Base-by-base conservation (phyloP, 2,329 filamentous ascomycete species). In the Thelonectria olida region DNA sequence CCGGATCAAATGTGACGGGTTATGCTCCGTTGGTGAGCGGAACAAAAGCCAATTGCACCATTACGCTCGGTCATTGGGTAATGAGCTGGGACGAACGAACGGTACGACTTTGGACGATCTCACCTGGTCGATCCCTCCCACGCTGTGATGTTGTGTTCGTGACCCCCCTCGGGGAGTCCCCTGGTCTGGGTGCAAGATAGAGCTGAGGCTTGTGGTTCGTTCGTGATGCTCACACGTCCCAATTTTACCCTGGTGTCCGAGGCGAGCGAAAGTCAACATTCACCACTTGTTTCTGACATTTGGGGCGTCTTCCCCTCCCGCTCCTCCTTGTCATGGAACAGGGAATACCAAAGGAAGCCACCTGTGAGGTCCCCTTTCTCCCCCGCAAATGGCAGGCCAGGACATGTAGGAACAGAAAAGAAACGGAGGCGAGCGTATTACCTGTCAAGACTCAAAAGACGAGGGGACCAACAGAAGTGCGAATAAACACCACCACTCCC, bases 41-140 rank as follows among this genome's bases (percentile, higher is more conserved):
- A 38, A 52, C 44, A 38, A 41, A 52, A 47, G 38, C 49, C 53
- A 62, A 66, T 66, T 64, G 58, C 63, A 64, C 52, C 63, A 64
- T 66, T 51, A 31, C 42, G 39, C 49, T 13, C 25, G 17, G 47
- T 42, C 51, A 66, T 66, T 62, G 54, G 52, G 57, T n/a, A 66
- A 64, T 62, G 42, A 27, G 28, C 34, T 23, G 36, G 42, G 45
- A 19, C 23, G 31, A 47, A 42, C 52, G 36, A n/a, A 23, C 28
- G 28, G 28, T 31, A 31, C 28, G 28, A 31, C 25, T 23, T 27
- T 39, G 39, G 49, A 36, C 25, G 22, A 38, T 51, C 39, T 44
- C 51, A 17, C 34, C 22, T 62, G 56, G 53, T 31, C 42, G 28
- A 55, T 58, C 20, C 41, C 53, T 53, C 41, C 52, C 45, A 47